Evolutionary conservation across 2,329 filamentous ascomycete species (phyloP), one percentile per base, ranked within the genome.

Genomic region (Neopestalotiopsis sp.): DNA sequence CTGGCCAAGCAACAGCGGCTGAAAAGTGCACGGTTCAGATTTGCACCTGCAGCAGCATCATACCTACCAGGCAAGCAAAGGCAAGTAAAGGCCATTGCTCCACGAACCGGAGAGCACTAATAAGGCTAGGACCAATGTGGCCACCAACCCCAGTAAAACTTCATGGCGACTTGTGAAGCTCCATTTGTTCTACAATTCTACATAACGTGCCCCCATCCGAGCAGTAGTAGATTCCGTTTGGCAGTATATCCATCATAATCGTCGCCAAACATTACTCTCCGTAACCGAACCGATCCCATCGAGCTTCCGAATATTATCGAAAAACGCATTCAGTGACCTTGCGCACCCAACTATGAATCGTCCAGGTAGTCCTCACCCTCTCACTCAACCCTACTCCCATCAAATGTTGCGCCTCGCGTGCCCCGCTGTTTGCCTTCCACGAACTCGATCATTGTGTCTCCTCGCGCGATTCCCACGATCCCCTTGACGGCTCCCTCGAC

Each of bases 321-420:
- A 38, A 53, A 53, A 62, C 57, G 7, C 20, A n/a, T n/a, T 34
- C 61, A 7, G 67, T 65, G 49, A 59, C 56, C 53, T 20, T 56
- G 65, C 71, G 67, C 24, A 63, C 56, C 58, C 77, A 80, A 84
- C 79, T 77, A 89, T 89, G 87, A 89, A 89, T 80, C 84, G 87
- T 83, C 84, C 86, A 88, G 87, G 87, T 89, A 89, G 79, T 76
- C 70, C 75, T 75, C 61, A 72, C 69, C 71, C 70, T 73, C 68
- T n/a, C 68, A 70, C 71, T 70, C 64, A 49, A 28, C 66, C 64
- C 9, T 67, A 69, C 64, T 70, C n/a, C 61, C 34, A 38, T 66
- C 38, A 70, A 45, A 69, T 67, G 65, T 71, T 69, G 69, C 71
- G 71, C 74, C 72, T 76, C 74, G 70, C 70, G 71, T 74, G 72